Percentiles rank a stretch among this genome's conserved stretches.
These are phyloP conservation scores for Diospyros lotus DNA, from an alignment of 148 eudicot genomes.

Conservation along the genomic window DNA sequence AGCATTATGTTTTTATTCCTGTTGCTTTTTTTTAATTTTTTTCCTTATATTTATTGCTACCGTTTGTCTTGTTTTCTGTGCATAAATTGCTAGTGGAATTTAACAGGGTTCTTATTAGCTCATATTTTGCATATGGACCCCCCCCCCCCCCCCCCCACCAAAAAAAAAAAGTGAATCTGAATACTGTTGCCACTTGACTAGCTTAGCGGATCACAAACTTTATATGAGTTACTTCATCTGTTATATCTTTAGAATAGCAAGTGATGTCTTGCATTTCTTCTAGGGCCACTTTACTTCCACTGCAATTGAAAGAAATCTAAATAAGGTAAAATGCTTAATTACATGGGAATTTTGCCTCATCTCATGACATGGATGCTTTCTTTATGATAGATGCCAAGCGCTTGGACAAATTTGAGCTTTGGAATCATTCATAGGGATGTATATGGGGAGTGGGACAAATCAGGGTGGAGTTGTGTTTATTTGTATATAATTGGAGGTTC, in stretches of 20 bases:
- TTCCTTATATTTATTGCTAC: too few relatives aligned
- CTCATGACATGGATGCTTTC: slow-evolving; percentile 86
- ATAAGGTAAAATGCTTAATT: slow-evolving; percentile 46
- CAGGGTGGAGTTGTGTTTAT: slow-evolving; percentile 78
- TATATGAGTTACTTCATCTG: background rate
- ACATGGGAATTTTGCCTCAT: slow-evolving; percentile 39
- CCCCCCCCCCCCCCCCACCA: background rate
- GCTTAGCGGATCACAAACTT: too few relatives aligned
- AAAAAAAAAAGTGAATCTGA: background rate
- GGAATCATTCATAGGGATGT: slow-evolving; percentile 96
- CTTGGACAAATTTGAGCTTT: slow-evolving; percentile 96
- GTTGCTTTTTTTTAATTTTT: too few relatives aligned
- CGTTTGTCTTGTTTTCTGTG: too few relatives aligned
- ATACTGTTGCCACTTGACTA: background rate
- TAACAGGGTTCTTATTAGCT: background rate
- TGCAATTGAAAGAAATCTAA: slow-evolving; percentile 24
- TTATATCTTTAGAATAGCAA: background rate
- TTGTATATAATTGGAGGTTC: slow-evolving; percentile 55
- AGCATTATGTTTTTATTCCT: background rate
- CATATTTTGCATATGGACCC: too few relatives aligned
- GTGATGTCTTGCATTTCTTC: slow-evolving; percentile 15
- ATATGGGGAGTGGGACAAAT: slow-evolving; percentile 65
- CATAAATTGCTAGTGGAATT: background rate
- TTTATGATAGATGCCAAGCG: slow-evolving; percentile 94
- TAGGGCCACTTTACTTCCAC: slow-evolving; percentile 11